phyloP scores from a whole-genome alignment of 208 protist genomes.

The Acanthamoeba lenticulata region DNA sequence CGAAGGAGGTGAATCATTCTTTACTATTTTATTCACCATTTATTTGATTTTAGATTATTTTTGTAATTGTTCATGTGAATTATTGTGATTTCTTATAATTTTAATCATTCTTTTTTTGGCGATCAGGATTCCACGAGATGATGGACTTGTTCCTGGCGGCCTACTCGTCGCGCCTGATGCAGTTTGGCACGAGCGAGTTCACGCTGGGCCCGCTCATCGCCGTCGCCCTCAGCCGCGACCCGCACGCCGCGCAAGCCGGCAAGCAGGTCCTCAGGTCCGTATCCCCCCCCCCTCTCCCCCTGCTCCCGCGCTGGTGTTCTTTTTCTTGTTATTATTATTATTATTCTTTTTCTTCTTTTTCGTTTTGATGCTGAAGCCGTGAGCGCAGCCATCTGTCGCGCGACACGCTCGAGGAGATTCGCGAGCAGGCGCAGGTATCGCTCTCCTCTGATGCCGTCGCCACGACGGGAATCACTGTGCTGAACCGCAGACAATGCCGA shows the following conservation, averaged over 20 bases:
- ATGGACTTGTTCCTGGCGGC: slow-evolving; percentile 33
- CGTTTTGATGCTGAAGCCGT: too few relatives aligned
- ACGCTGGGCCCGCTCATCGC: not conserved
- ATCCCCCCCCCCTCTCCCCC: not conserved
- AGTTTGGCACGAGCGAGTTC: not conserved
- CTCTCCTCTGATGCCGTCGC: too few relatives aligned
- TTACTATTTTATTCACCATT: not conserved
- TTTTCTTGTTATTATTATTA: not conserved
- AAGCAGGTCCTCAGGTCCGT: not conserved
- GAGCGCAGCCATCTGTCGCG: not conserved
- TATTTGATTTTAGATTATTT: too few relatives aligned
- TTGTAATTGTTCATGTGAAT: too few relatives aligned
- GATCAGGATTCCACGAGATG: slow-evolving; percentile 9
- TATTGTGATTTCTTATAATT: not conserved
- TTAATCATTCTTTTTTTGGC: not conserved
- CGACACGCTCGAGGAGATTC: not conserved
- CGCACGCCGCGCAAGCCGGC: not conserved
- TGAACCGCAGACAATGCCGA: too few relatives aligned
- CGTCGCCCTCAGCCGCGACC: not conserved
- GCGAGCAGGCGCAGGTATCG: not conserved
- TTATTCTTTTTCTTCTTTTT: not conserved
- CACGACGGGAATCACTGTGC: not conserved
- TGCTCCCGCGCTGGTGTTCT: not conserved
- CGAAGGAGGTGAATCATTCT: not conserved
- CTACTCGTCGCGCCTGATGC: not conserved